A percentile compares a stretch with the other conserved stretches of the same genome.
Conservation (phyloP, 1,284 basidiomycete genomes). For the Ganoderma sp. region DNA sequence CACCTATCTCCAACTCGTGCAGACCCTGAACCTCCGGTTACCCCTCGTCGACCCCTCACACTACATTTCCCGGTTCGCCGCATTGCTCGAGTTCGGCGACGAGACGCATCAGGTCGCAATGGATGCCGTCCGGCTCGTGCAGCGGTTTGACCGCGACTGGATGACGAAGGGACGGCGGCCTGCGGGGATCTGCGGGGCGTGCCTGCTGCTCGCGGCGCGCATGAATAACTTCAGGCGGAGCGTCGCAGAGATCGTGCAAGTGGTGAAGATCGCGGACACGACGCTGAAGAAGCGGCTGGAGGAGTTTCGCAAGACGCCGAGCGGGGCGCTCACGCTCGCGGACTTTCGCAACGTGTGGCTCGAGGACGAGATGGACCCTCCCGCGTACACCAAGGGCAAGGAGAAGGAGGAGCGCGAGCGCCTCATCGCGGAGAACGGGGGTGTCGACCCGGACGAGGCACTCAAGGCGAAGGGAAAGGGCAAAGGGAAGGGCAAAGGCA, state of each 20-base stretch:
- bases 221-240: conserved; percentile 98
- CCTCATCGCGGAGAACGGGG: conserved; percentile 46
- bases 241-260: conserved; percentile 95
- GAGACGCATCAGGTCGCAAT: conserved; percentile 91
- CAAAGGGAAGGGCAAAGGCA: conserved; percentile 47
- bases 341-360: conserved; percentile 94
- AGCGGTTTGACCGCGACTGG: conserved; percentile 97
- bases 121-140: conserved; percentile 93
- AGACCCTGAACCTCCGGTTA: conserved; percentile 86
- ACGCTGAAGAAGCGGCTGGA: conserved; percentile 95
- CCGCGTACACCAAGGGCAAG: conserved; percentile 81
- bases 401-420: conserved; percentile 71
- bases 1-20: conserved; percentile 93
- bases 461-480: conserved; percentile 46
- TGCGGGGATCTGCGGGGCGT: conserved; percentile 97
- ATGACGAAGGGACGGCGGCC: conserved; percentile 95
- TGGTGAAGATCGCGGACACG: conserved; percentile 97
- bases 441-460: conserved; percentile 32
- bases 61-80: conserved; percentile 96
- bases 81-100: conserved; percentile 96
- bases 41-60: conserved; percentile 96
- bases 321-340: conserved; percentile 84
- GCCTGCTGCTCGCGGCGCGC: conserved; percentile 91
- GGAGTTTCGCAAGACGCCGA: conserved; percentile 92
- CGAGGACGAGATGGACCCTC: conserved; percentile 91